Evolutionary conservation across 2,329 filamentous ascomycete genomes (phyloP).

Genomic region (Cladosporium sp.): DNA sequence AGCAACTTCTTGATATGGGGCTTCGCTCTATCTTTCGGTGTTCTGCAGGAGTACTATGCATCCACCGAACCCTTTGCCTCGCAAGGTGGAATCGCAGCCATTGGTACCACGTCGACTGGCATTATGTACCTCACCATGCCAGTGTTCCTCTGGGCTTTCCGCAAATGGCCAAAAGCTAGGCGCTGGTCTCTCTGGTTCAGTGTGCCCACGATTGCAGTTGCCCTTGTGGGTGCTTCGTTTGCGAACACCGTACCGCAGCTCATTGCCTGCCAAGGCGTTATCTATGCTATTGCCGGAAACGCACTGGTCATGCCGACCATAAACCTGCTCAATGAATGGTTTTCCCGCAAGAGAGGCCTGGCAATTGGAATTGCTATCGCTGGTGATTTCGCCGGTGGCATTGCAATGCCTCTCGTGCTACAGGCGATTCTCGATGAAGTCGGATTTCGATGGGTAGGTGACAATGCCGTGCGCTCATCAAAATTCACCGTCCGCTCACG

Average conservation of each 20-base stretch:
- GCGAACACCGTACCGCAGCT: conserved; percentile 31
- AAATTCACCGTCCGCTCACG: neutral
- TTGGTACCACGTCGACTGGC: conserved; percentile 33
- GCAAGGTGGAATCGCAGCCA: conserved; percentile 33
- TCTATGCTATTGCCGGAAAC: conserved; percentile 40
- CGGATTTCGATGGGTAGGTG: conserved; percentile 32
- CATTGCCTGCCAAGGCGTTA: conserved; percentile 34
- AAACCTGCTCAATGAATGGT: conserved; percentile 48
- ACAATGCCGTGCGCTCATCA: neutral
- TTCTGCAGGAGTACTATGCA: conserved; percentile 20
- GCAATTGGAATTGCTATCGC: conserved; percentile 45
- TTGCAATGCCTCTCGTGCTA: conserved; percentile 39
- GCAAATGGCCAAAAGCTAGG: conserved; percentile 31
- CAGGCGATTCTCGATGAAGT: conserved; percentile 37
- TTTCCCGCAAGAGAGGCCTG: conserved; percentile 21
- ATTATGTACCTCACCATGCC: conserved; percentile 42
- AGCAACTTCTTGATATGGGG: conserved; percentile 19
- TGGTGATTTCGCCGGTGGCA: conserved; percentile 40
- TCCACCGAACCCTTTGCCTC: conserved; percentile 13
- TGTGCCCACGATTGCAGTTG: conserved; percentile 28
- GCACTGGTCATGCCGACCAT: conserved; percentile 45
- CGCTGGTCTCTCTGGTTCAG: conserved; percentile 30
- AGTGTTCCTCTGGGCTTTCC: conserved; percentile 34
- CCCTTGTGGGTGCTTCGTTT: conserved; percentile 31
- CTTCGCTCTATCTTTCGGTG: conserved; percentile 12